phyloP scores from a whole-genome alignment of 1,139 yeast species.

The Kurtzmaniella quercitrusa region DNA sequence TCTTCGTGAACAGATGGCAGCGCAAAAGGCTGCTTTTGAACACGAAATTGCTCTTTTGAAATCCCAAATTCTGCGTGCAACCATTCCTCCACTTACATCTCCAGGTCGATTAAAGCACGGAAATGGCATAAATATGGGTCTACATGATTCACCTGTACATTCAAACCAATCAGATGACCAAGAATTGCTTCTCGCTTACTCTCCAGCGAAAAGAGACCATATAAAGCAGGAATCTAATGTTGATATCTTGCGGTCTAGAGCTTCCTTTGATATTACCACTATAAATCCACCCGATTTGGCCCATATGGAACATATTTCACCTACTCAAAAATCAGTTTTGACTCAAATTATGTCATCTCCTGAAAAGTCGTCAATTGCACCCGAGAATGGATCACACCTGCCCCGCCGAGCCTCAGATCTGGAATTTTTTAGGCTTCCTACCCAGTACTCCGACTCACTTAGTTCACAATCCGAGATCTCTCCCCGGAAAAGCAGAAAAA shows the following conservation, averaged over 20 bases:
- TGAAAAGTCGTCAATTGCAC: background rate
- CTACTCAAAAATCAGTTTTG: background rate
- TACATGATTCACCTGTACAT: too few relatives aligned
- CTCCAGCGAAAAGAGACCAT: too few relatives aligned
- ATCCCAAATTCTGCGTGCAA: background rate
- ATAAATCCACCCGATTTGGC: background rate
- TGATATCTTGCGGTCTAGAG: too few relatives aligned
- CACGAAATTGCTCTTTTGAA: background rate
- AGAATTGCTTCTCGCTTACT: too few relatives aligned
- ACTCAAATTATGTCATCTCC: background rate
- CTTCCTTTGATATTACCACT: background rate
- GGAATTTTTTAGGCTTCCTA: conserved; percentile 8
- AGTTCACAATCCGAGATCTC: background rate
- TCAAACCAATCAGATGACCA: too few relatives aligned
- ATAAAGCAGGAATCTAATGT: too few relatives aligned
- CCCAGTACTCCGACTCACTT: conserved; percentile 7
- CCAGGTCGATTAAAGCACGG: background rate
- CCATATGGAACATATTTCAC: background rate
- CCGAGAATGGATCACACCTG: background rate
- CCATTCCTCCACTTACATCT: background rate
- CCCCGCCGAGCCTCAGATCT: conserved; percentile 1
- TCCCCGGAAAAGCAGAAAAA: background rate
- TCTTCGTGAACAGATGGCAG: background rate
- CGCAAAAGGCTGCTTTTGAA: background rate
- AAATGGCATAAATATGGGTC: too few relatives aligned